Evolutionary conservation across 371 early-diverging fungal species (phyloP).

Genomic region (Syncephalastrum sp.): DNA sequence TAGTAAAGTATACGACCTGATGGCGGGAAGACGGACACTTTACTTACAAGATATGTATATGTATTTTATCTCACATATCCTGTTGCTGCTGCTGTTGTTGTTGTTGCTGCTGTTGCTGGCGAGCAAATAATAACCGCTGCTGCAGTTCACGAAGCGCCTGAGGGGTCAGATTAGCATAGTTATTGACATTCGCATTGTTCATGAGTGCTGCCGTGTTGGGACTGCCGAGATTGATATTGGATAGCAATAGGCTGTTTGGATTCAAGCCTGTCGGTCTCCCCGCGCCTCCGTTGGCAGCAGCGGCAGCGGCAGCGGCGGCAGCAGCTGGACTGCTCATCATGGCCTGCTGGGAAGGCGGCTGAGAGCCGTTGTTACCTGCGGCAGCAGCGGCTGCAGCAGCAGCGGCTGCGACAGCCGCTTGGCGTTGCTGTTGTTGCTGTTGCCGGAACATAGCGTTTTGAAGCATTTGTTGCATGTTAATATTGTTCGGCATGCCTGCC

Average conservation of each 20-base stretch:
- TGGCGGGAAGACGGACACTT: too few species aligned
- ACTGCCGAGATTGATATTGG: constrained; percentile 39
- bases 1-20: too few species aligned
- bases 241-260: constrained; percentile 39
- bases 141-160: constrained; percentile 34
- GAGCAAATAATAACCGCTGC: constrained; percentile 29
- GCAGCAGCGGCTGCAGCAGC: neutral
- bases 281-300: neutral
- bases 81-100: constrained; percentile 40
- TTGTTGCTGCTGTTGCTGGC: constrained; percentile 44
- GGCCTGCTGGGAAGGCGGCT: constrained; percentile 3
- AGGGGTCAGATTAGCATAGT: constrained; percentile 26
- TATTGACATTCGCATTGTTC: constrained; percentile 7
- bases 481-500: neutral
- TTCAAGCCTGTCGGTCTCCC: constrained; percentile 31
- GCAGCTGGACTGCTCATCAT: constrained; percentile 6
- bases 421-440: constrained; percentile 19
- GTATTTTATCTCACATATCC: constrained; percentile 2
- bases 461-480: constrained; percentile 4
- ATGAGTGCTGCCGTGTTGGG: constrained; percentile 8
- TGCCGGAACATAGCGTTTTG: constrained; percentile 10
- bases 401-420: constrained; percentile 11
- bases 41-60: too few species aligned
- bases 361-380: constrained; percentile 1
- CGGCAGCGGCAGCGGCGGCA: neutral